A percentile compares a stretch with the other conserved stretches of the same genome.
Evolutionary conservation across 192 early-diverging fungal genomes (phyloP).

Genomic region (Mortierella claussenii): DNA sequence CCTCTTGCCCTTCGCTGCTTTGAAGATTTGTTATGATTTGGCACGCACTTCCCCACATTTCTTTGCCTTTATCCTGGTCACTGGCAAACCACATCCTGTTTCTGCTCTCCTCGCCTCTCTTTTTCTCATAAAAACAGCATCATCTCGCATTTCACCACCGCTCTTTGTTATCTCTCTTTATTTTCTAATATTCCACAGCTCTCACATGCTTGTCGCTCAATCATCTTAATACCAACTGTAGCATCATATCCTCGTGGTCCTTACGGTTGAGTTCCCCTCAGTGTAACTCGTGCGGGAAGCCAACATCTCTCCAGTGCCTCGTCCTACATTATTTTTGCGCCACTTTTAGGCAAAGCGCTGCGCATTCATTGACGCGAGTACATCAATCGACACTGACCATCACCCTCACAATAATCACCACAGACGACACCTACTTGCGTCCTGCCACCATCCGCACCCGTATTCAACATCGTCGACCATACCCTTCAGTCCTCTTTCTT

Average conservation of each 20-base stretch:
- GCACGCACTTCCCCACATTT: too few species aligned
- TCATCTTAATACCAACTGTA: too few species aligned
- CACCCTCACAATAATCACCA: too few species aligned
- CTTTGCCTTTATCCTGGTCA: background rate
- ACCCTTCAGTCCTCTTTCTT: too few species aligned
- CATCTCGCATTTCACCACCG: background rate
- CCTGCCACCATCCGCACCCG: too few species aligned
- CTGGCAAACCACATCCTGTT: background rate
- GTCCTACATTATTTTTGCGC: background rate
- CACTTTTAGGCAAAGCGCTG: too few species aligned
- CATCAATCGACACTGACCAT: too few species aligned
- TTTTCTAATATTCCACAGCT: background rate
- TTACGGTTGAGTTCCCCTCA: background rate
- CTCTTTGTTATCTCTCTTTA: background rate
- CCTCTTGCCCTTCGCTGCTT: background rate
- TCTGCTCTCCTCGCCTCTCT: background rate
- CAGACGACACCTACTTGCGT: too few species aligned
- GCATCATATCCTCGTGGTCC: background rate
- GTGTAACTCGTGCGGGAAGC: background rate
- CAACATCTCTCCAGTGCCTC: background rate
- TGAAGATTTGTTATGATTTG: too few species aligned
- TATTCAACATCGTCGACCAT: too few species aligned
- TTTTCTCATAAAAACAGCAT: background rate
- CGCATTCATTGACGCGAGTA: too few species aligned
- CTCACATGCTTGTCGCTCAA: too few species aligned